A percentile compares a stretch with the other conserved stretches of the same genome.
These are phyloP conservation scores for Evansstolkia leycettana DNA, from an alignment of 495 filamentous ascomycete genomes.

Conservation along the genomic window DNA sequence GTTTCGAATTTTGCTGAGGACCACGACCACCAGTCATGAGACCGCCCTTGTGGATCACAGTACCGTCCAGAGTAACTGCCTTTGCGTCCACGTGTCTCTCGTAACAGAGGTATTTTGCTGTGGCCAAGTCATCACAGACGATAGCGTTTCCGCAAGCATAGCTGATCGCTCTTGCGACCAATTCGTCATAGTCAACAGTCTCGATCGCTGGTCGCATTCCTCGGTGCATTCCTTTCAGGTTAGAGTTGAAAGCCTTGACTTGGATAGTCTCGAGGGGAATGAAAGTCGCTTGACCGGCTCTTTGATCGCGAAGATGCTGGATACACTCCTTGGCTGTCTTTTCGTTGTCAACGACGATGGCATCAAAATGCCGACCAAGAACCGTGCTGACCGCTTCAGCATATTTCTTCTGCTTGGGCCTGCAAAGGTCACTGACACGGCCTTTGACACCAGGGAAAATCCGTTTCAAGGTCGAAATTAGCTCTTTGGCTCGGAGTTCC, in stretches of 20 bases:
- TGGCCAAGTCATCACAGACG: conserved; percentile 75
- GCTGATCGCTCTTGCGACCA: conserved; percentile 79
- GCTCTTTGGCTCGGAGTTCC: conserved; percentile 63
- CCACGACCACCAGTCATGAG: conserved; percentile 91
- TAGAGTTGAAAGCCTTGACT: conserved; percentile 75
- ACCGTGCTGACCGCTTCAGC: conserved; percentile 87
- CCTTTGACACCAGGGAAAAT: conserved; percentile 88
- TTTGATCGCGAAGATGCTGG: conserved; percentile 83
- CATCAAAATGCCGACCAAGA: conserved; percentile 84
- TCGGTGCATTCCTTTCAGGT: conserved; percentile 75
- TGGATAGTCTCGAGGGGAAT: conserved; percentile 96
- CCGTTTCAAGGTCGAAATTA: conserved; percentile 73
- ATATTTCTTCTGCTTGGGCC: conserved; percentile 91
- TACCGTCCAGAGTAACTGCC: conserved; percentile 84
- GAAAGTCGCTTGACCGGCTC: conserved; percentile 75
- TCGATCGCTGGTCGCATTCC: conserved; percentile 87
- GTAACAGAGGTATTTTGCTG: conserved; percentile 84
- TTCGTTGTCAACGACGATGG: conserved; percentile 91
- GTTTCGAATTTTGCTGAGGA: conserved; percentile 58
- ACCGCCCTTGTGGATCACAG: conserved; percentile 92
- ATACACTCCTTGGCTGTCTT: conserved; percentile 92
- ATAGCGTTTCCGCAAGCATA: conserved; percentile 95
- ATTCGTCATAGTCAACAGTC: conserved; percentile 84
- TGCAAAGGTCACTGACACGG: conserved; percentile 82
- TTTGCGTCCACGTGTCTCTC: conserved; percentile 77